These are phyloP conservation scores for Pleurotus djamor DNA, from an alignment of 768 basidiomycete species.

Conservation along the genomic window DNA sequence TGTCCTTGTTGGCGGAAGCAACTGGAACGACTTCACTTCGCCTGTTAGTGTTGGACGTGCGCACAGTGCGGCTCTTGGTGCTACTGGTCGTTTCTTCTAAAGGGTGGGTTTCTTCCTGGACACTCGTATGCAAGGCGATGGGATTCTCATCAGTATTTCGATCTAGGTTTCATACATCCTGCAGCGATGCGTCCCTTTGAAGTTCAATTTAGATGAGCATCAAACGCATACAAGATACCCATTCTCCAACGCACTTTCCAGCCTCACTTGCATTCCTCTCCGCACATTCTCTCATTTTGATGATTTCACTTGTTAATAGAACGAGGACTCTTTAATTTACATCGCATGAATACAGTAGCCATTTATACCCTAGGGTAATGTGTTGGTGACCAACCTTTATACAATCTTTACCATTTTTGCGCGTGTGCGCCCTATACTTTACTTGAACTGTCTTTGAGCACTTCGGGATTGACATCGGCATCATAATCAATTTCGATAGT, in stretches of 20 bases:
- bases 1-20: constrained; percentile 20
- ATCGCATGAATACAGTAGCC: background rate
- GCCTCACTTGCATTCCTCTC: background rate
- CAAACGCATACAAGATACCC: no score
- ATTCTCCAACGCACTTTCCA: background rate
- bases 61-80: constrained; percentile 13
- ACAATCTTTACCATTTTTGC: background rate
- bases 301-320: constrained; percentile 1
- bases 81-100: background rate
- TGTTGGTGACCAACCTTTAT: constrained; percentile 6
- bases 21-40: constrained; percentile 24
- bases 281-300: background rate
- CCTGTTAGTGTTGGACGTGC: constrained; percentile 20
- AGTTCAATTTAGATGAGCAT: background rate
- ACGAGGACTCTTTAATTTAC: constrained; percentile 2
- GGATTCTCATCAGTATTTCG: background rate
- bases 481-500: no score
- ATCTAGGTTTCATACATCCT: background rate
- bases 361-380: background rate
- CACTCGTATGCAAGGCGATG: background rate
- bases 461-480: no score
- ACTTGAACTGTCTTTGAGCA: no score
- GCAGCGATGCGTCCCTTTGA: constrained; percentile 3
- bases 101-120: background rate
- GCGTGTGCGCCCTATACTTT: no score